Percentiles rank a stretch among this genome's conserved stretches.
These are phyloP conservation scores for Closterium sp. DNA, from an alignment of 139 green algal species.

Conservation along the genomic window DNA sequence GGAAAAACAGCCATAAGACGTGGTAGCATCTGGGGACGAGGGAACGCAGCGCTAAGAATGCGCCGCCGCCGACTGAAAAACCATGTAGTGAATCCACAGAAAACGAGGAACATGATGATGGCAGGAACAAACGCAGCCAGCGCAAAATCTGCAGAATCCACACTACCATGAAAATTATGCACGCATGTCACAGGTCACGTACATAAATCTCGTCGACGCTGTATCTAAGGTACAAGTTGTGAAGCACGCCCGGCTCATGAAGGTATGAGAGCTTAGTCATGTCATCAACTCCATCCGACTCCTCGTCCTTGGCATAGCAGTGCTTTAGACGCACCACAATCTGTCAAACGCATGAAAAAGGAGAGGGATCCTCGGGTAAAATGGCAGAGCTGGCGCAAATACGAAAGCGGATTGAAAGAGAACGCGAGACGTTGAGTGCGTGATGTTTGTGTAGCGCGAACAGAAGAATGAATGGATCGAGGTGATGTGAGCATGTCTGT, in stretches of 20 bases:
- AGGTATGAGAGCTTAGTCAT: conserved; percentile 97
- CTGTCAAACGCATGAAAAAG: conserved; percentile 2
- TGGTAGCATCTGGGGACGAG: too few species aligned
- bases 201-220: conserved; percentile 75
- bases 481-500: not conserved
- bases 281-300: conserved; percentile 61
- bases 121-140: not conserved
- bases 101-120: not conserved
- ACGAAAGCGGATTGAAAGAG: too few species aligned
- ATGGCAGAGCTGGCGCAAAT: not conserved
- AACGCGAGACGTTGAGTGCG: not conserved
- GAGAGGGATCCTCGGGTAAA: not conserved
- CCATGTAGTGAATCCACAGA: not conserved
- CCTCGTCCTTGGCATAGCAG: conserved; percentile 30
- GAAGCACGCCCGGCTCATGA: conserved; percentile 93
- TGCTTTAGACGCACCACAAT: conserved; percentile 1
- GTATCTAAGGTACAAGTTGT: conserved; percentile 75
- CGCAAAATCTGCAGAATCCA: too few species aligned
- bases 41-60: too few species aligned
- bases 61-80: not conserved
- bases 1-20: too few species aligned
- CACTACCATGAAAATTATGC: too few species aligned
- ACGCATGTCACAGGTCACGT: conserved; percentile 10
- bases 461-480: not conserved
- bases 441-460: not conserved